Evolutionary conservation across 2,329 filamentous ascomycete genomes (phyloP).

Genomic region (Paracamarosporium sp.): DNA sequence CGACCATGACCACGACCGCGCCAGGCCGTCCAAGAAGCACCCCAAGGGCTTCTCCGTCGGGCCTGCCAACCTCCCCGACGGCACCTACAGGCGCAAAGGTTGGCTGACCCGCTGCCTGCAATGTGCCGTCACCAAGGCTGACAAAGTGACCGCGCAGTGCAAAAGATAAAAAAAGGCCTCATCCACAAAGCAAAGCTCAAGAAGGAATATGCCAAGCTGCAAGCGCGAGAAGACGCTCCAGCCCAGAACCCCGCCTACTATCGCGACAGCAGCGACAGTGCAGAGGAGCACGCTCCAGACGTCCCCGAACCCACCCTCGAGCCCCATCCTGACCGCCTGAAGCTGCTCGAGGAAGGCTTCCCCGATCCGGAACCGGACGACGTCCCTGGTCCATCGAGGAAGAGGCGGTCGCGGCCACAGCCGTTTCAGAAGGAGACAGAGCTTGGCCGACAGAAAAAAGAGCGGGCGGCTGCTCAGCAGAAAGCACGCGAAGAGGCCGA

Average conservation of each 20-base stretch:
- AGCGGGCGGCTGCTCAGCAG: slow-evolving; percentile 68
- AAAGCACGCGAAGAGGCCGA: slow-evolving; percentile 69
- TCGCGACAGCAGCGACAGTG: slow-evolving; percentile 31
- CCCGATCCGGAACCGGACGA: slow-evolving; percentile 25
- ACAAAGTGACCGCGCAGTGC: slow-evolving; percentile 58
- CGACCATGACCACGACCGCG: slow-evolving; percentile 40
- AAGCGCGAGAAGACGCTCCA: slow-evolving; percentile 62
- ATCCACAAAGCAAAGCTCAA: slow-evolving; percentile 94
- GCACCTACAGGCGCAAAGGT: slow-evolving; percentile 84
- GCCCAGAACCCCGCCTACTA: slow-evolving; percentile 44
- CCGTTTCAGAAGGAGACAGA: slow-evolving; percentile 54
- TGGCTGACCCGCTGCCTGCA: slow-evolving; percentile 1
- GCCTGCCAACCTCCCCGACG: slow-evolving; percentile 89
- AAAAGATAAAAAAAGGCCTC: slow-evolving; percentile 86
- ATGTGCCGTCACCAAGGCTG: neutral
- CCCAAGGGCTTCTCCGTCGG: slow-evolving; percentile 84
- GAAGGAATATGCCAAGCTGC: slow-evolving; percentile 89
- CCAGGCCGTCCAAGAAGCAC: slow-evolving; percentile 51
- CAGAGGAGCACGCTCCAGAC: slow-evolving; percentile 28
- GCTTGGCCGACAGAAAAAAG: slow-evolving; percentile 60
- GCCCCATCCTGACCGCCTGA: slow-evolving; percentile 67
- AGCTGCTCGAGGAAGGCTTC: slow-evolving; percentile 59
- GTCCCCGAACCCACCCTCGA: slow-evolving; percentile 51
- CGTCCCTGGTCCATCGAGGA: slow-evolving; percentile 17
- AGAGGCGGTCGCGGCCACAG: slow-evolving; percentile 37